Base-by-base conservation (phyloP, 2,329 filamentous ascomycete species). In the Nigrospora sphaerica region DNA sequence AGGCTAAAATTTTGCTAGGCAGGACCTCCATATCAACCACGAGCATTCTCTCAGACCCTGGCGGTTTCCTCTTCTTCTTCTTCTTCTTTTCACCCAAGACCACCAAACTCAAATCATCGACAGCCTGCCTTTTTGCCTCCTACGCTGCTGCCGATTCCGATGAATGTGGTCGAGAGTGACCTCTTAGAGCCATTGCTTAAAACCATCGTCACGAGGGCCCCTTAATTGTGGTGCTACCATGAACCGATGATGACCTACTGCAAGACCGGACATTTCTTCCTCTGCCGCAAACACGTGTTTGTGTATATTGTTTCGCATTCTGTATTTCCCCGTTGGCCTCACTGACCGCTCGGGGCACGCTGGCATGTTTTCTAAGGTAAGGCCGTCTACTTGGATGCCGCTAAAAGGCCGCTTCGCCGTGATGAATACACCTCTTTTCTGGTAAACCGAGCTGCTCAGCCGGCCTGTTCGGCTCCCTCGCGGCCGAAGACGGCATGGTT, bases 171-270 rank as follows among this genome's bases (percentile, higher is more conserved):
- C 77, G 62, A 81, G 78, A 82, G 61, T 54, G 70, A 77, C 65
- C 64, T 64, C 54, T 54, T 57, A 61, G 66, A 64, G 72, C 75
- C 75, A 70, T 79, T 80, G 75, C 70, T 71, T 74, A 82, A 82
- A 81, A 82, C 78, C 78, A 81, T 82, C 68, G 73, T 80, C 77
- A 80, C 75, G 78, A 82, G 78, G 76, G 78, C 77, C 78, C 75
- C 75, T 74, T 65, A 59, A 28, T 28, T 28, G 47, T 62, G 75
- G 63, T 75, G 48, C 39, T 71, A 61, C 77, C 78, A 81, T 80
- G 78, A 81, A 78, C 72, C 75, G 78, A 58, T 79, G 78, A 81
- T 81, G 77, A 82, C 78, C 78, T 81, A 74, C 80, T 71, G 72
- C 76, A 80, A 79, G 72, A 70, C 52, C 63, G 70, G 70, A 81